Evolutionary conservation across 2,329 filamentous ascomycete species (phyloP).

Genomic region (Monilinia fructicola): DNA sequence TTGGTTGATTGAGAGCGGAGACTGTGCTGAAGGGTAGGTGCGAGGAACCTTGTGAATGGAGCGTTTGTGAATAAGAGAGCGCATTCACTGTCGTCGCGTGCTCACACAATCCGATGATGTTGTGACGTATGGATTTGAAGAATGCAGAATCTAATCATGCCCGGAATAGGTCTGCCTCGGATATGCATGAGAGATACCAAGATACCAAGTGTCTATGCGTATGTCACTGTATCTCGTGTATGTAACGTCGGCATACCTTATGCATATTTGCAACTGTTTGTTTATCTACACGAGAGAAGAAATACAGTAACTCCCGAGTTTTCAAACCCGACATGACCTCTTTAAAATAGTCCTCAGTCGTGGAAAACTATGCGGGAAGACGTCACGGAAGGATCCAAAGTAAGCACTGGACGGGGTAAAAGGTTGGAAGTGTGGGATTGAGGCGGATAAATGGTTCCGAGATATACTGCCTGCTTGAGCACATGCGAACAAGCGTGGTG

Average conservation of each 20-base stretch:
- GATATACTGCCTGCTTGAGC: too few relatives aligned
- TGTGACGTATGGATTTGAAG: too few relatives aligned
- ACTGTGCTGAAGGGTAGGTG: not conserved
- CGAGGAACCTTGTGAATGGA: not conserved
- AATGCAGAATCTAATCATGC: not conserved
- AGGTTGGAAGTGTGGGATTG: not conserved
- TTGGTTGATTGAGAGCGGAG: not conserved
- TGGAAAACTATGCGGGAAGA: constrained; percentile 4
- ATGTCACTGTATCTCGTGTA: not conserved
- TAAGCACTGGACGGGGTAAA: not conserved
- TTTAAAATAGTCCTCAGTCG: not conserved
- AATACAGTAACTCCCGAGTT: too few relatives aligned
- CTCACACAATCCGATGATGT: too few relatives aligned
- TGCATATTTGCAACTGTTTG: not conserved
- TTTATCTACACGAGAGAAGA: not conserved
- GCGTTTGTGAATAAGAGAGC: not conserved
- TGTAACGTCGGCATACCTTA: not conserved
- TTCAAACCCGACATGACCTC: not conserved
- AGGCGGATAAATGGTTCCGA: constrained; percentile 1
- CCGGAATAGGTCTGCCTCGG: not conserved
- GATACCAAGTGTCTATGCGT: not conserved
- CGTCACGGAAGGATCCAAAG: constrained; percentile 1
- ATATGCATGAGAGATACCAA: not conserved
- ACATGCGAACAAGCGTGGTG: too few relatives aligned
- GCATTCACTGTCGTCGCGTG: not conserved